These are phyloP conservation scores for bread wheat (Triticum aestivum) DNA, from an alignment of 176 grass and related monocot genomes.

Conservation along the genomic window DNA sequence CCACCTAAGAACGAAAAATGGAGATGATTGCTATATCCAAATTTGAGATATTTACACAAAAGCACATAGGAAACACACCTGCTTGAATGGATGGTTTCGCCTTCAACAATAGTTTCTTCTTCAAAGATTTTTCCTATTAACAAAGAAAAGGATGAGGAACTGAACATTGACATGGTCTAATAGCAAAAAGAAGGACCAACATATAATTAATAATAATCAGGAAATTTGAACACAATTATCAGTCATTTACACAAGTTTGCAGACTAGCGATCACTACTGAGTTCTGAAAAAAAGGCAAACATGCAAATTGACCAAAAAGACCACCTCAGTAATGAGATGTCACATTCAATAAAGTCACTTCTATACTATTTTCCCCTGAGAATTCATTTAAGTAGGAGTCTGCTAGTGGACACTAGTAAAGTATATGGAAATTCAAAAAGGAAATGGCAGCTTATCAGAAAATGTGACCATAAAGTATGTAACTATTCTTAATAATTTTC, in stretches of 20 bases:
- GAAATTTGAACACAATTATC: neutral
- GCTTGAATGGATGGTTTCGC: slow-evolving; percentile 61
- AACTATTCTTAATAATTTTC: slow-evolving; percentile 19
- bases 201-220: neutral
- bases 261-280: slow-evolving; percentile 14
- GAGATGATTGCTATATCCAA: slow-evolving; percentile 14
- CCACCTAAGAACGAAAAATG: slow-evolving; percentile 46
- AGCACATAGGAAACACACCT: slow-evolving; percentile 33
- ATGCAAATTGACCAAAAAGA: slow-evolving; percentile 26
- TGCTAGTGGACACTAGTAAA: slow-evolving; percentile 23
- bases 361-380: neutral
- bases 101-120: slow-evolving; percentile 49
- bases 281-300: slow-evolving; percentile 8
- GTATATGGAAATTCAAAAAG: slow-evolving; percentile 20
- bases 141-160: neutral
- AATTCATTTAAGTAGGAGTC: slow-evolving; percentile 12
- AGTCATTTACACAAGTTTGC: slow-evolving; percentile 22
- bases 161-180: neutral
- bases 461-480: slow-evolving; percentile 10
- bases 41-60: neutral
- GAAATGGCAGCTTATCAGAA: neutral
- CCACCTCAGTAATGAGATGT: neutral
- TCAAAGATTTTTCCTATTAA: slow-evolving; percentile 61
- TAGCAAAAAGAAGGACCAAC: neutral
- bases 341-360: slow-evolving; percentile 16